Conservation (phyloP, 495 filamentous ascomycete species). For the Hypomontagnella monticulosa region DNA sequence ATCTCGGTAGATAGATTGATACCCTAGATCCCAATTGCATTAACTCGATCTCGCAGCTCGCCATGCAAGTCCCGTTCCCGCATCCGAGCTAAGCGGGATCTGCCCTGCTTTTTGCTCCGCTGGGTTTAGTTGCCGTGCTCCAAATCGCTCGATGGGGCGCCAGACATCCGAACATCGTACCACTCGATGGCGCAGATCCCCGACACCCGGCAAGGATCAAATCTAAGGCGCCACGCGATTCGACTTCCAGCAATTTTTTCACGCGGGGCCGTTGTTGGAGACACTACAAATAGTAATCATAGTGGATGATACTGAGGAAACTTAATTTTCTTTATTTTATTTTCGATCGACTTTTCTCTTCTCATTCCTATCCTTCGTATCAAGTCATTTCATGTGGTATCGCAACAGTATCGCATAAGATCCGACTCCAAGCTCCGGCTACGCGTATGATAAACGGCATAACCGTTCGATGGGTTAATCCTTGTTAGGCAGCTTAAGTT, state of each 20-base stretch:
- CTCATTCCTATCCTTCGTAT: not conserved
- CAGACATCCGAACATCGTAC: conserved; percentile 14
- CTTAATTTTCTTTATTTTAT: not conserved
- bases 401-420: conserved; percentile 2
- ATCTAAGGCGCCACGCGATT: too few relatives aligned
- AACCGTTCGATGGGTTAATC: too few relatives aligned
- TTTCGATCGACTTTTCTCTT: not conserved
- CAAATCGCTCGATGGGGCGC: conserved; percentile 5
- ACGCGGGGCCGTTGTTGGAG: too few relatives aligned
- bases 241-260: too few relatives aligned
- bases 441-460: conserved; percentile 1
- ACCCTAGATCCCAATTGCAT: conserved; percentile 21
- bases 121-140: conserved; percentile 5
- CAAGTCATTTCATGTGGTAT: conserved; percentile 9
- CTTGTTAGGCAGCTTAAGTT: too few relatives aligned
- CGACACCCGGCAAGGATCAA: conserved; percentile 2
- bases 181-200: conserved; percentile 10
- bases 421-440: conserved; percentile 7
- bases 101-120: conserved; percentile 1
- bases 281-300: too few relatives aligned
- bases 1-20: conserved; percentile 39
- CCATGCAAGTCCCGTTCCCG: conserved; percentile 10
- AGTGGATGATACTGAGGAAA: too few relatives aligned
- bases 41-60: not conserved
- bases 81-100: conserved; percentile 11